Evolutionary conservation across 2,329 filamentous ascomycete species (phyloP), one percentile per base, ranked within the genome.

Genomic region (Aspergillus quadrilineatus): DNA sequence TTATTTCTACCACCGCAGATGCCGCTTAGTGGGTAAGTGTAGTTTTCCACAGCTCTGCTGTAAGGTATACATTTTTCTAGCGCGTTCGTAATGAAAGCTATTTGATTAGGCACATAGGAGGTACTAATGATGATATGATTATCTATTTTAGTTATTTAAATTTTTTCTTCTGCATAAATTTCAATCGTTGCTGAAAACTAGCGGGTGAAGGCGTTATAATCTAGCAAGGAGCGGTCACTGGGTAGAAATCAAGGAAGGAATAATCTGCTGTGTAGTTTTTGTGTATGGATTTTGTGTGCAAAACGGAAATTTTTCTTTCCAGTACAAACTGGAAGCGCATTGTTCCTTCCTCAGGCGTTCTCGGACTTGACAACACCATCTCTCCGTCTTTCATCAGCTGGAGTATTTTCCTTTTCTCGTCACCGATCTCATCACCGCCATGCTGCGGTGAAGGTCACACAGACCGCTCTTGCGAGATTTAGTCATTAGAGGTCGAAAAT

Each of bases 401-500:
- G 39, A 29, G 28, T 43, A 30, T 6, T 22, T 50, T 56, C 56
- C 44, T 42, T 43, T 36, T 17, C 26, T 36, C 17, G 17, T 66
- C 60, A 67, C 65, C 65, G 65, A 67, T 61, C 57, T 63, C 63
- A 72, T 72, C 69, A 72, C 70, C 70, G 70, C 70, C 70, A 72
- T 70, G 65, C 65, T 73, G 70, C 70, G 70, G 70, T 73, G 70
- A 73, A 70, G 36, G 36, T 39, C 36, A 39, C 36, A 39, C 67
- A 71, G 69, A 74, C 72, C 72, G 72, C 72, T 70, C 67, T 59
- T 62, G 58, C 53, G 55, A 64, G 61, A 61, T 39, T 39, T 39
- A 39, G 36, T 39, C 36, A 15, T 39, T 39, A 39, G 36, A 39
- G 36, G 36, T 39, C 36, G 36, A 39, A 39, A 39, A 39, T 39